Evolutionary conservation across 345 rosid species (phyloP).

Genomic region (Populus euphratica): DNA sequence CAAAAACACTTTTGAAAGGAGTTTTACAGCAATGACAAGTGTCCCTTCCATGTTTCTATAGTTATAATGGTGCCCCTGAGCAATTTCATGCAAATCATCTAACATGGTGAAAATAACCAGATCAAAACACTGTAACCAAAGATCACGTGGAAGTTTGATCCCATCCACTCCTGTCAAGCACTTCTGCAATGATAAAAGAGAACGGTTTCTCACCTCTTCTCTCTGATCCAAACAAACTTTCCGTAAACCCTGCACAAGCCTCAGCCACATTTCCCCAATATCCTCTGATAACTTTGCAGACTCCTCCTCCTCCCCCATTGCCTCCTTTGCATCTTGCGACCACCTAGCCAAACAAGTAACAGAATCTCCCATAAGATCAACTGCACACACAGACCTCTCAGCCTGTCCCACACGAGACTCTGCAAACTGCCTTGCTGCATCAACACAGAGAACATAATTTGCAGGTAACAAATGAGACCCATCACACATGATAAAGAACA

Average conservation of each 20-base stretch:
- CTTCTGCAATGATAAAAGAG: conserved; percentile 76
- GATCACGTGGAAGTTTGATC: conserved; percentile 57
- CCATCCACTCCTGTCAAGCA: conserved; percentile 81
- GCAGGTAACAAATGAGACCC: conserved; percentile 77
- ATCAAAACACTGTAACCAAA: conserved; percentile 91
- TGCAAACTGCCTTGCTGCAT: conserved; percentile 95
- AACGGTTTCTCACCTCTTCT: conserved; percentile 92
- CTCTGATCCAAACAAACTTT: conserved; percentile 99
- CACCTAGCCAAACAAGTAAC: conserved; percentile 71
- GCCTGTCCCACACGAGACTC: conserved; percentile 98
- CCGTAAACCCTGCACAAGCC: conserved; percentile 89
- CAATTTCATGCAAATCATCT: conserved; percentile 91
- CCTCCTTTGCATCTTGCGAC: conserved; percentile 65
- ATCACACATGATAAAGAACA: conserved; percentile 78
- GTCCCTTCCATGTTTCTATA: conserved; percentile 94
- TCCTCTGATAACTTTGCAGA: conserved; percentile 66
- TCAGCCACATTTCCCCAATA: conserved; percentile 94
- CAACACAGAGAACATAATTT: conserved; percentile 75
- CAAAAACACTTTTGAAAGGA: conserved; percentile 71
- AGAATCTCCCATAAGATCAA: conserved; percentile 89
- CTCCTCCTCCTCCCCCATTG: conserved; percentile 75
- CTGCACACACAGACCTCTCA: conserved; percentile 74
- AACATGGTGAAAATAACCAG: conserved; percentile 87
- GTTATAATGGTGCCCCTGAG: conserved; percentile 86
- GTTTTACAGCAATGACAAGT: conserved; percentile 69